Base-by-base conservation (phyloP, 2,329 filamentous ascomycete genomes). In the Sporothrix inflata region DNA sequence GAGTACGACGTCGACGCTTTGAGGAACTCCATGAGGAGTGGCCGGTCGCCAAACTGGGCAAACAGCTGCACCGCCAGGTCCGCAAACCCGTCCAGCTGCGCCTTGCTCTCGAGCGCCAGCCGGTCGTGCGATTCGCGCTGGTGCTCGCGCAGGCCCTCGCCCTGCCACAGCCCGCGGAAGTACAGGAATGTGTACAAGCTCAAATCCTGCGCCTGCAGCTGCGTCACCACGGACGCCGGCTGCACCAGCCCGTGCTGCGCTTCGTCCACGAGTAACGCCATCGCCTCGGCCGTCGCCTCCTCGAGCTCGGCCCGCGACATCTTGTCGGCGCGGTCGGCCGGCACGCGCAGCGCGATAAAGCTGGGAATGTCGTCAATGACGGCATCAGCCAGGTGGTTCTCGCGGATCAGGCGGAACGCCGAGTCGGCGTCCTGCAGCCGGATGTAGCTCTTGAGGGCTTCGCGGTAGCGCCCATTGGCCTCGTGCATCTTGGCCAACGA, bases 161-260 rank as follows among this genome's bases (percentile, higher is more conserved):
- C 94, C 73, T 87, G 88, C 94, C 95, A 99, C 2, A 99, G 84
- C 0, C 91, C 90, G 14, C 92, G 90, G 30, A 99, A 86, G 79
- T 99, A 99, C 82, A 98, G 97, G 83, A 92, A 98, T 0, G 97
- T 87, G 78, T 97, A 98, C 0, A 93, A 84, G 68, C 89, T 85
- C 68, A 92, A 83, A 21, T 90, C 85, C 74, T 91, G 89, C 24
- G 85, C 84, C 76, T 91, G 85, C 1, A 99, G 85, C 79, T 98
- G 94, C 5, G 86, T 83, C 2, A 98, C 91, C 1, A 99, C 94
- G 2, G 90, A 87, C 3, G 89, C 86, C 0, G 94, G 92, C 38
- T 88, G 89, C 19, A 98, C 91, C 34, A 97, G 91, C 0, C 96
- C 96, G 73, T 95, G 92, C 75, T 94, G 92, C 0, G 94, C 94